Base-by-base conservation (phyloP, 805 yeast species). In the Lipomyces anomalus region DNA sequence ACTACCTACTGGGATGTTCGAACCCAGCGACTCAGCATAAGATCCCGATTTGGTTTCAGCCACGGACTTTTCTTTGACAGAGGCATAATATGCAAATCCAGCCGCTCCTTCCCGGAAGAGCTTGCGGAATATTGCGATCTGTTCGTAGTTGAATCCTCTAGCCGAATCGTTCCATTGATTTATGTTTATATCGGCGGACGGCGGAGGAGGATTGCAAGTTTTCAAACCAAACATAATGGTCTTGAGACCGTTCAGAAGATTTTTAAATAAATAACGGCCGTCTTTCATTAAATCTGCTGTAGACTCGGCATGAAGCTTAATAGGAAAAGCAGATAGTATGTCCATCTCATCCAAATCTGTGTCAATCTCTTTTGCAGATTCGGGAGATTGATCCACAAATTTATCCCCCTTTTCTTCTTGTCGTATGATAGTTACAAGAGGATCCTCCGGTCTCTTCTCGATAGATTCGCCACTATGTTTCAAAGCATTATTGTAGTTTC, bases 191-290 rank as follows among this genome's bases (percentile, higher is more conserved):
- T 74, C 79, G 22, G 68, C 64, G 11, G 66, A 61, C 6, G 53
- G 40, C 0, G 94, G 82, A 1, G 90, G 83, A 1, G 96, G 95
- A 60, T 89, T 90, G 61, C 95, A 88, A 42, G 80, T 80, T 61
- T 87, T 88, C 54, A 94, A 70, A 3, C 95, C 95, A 64, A 82
- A 85, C 58, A 90, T 83, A 35, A 88, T 84, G 0, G 96, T 85
- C 61, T 89, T 87, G 58, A 92, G 69, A 61, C 92, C 92, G 3
- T 89, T 84, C 82, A 92, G 78, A 43, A 94, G 68, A 3, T 95
- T 88, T 53, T 90, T 78, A 74, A 88, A 87, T 24, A 92, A 67
- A 57, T 84, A 85, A 36, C 94, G 76, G 1, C 96, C 90, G 61
- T 89, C 96, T 36, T 46, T 35, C 54, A 50, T 43, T 11, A 89